A percentile compares a stretch with the other conserved stretches of the same genome.
These are phyloP conservation scores for Thalassiosira pacifica DNA, from an alignment of 352 stramenopile genomes.

Conservation along the genomic window DNA sequence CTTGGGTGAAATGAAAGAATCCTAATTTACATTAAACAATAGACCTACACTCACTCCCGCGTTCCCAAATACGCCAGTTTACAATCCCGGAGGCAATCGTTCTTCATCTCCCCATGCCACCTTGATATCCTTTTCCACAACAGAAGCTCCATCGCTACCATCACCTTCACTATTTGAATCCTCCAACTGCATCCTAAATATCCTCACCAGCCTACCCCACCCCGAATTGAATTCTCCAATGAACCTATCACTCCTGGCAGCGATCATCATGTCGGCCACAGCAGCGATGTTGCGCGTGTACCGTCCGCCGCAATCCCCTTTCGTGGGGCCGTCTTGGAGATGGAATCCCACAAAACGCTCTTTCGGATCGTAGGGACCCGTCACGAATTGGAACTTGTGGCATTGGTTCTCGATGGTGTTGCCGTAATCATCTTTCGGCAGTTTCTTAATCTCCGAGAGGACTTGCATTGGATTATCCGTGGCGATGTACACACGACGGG, in stretches of 20 bases:
- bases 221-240: constrained; percentile 67
- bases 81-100: too few relatives aligned
- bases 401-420: constrained; percentile 33
- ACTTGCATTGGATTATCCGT: constrained; percentile 37
- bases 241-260: constrained; percentile 49
- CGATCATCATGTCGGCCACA: constrained; percentile 64
- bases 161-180: too few relatives aligned
- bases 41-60: too few relatives aligned
- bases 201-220: constrained; percentile 41
- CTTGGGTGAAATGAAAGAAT: too few relatives aligned
- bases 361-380: not conserved
- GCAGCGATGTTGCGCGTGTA: constrained; percentile 59
- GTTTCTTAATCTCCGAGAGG: constrained; percentile 22
- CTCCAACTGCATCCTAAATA: constrained; percentile 11
- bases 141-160: too few relatives aligned
- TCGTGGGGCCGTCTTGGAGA: constrained; percentile 11
- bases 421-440: constrained; percentile 18
- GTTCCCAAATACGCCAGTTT: too few relatives aligned
- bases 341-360: not conserved
- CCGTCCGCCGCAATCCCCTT: constrained; percentile 38
- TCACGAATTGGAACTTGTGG: constrained; percentile 38
- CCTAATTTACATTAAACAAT: too few relatives aligned
- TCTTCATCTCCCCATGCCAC: too few relatives aligned
- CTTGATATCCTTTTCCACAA: too few relatives aligned
- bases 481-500: constrained; percentile 43